Percentiles rank a stretch among this genome's conserved stretches.
Evolutionary conservation across 352 stramenopile genomes (phyloP).

Genomic region (Globisporangium megalacanthum): DNA sequence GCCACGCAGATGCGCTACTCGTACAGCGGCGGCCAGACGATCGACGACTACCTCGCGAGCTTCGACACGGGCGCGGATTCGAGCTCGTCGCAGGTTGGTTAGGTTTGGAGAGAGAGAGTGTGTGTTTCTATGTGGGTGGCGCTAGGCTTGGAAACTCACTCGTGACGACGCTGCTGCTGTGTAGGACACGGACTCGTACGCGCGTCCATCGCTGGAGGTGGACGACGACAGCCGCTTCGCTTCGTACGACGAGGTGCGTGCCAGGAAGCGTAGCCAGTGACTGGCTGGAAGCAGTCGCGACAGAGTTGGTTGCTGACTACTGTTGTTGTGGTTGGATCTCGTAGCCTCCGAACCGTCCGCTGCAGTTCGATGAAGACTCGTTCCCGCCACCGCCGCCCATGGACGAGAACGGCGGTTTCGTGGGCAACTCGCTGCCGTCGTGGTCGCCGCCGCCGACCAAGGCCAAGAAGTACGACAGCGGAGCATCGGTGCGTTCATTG

Average conservation of each 20-base stretch:
- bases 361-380: constrained; percentile 61
- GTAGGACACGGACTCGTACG: constrained; percentile 39
- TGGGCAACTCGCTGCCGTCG: constrained; percentile 59
- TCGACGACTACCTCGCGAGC: constrained; percentile 42
- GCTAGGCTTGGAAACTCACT: not conserved
- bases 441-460: constrained; percentile 73
- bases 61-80: constrained; percentile 38
- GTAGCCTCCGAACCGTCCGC: constrained; percentile 20
- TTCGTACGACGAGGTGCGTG: constrained; percentile 27
- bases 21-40: constrained; percentile 47
- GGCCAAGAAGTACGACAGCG: constrained; percentile 63
- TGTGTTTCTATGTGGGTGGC: not conserved
- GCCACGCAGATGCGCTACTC: constrained; percentile 53
- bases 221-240: constrained; percentile 28
- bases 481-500: constrained; percentile 10
- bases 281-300: too few relatives aligned
- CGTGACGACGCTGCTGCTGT: not conserved
- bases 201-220: constrained; percentile 24
- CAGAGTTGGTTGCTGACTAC: not conserved
- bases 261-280: not conserved
- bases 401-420: constrained; percentile 59
- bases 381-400: constrained; percentile 68
- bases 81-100: constrained; percentile 37
- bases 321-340: not conserved
- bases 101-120: too few relatives aligned